Base-by-base conservation (phyloP, 2,329 filamentous ascomycete genomes). In the Xylaria multiplex region DNA sequence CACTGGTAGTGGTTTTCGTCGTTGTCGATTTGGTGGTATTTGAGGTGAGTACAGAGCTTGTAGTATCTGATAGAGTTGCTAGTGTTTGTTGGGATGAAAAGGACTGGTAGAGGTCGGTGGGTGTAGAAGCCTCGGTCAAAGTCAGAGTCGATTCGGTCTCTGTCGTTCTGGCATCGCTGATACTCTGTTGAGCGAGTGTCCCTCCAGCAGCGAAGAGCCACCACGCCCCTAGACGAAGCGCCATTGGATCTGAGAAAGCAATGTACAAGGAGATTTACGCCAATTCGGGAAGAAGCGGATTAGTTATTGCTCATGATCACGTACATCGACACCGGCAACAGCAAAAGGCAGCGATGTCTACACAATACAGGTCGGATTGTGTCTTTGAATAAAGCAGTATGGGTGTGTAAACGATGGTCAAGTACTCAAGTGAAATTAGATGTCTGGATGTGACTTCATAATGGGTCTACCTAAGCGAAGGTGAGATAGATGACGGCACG, bases 61-160 rank as follows among this genome's bases (percentile, higher is more conserved):
- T 72, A 43, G 70, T 70, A 52, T 75, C 76, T 0, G 75, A 48
- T 7, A 73, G 65, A 3, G 73, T 70, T 5, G 69, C 74, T 54
- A 83, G 75, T 5, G 83, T 84, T 68, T 80, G 77, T 54, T 80
- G 81, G 30, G 81, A 80, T 22, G 77, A 76, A 64, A 78, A 81
- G 11, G 81, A 81, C 49, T 79, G 76, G 72, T 86, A 84, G n/a
- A 79, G 74, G 11, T 79, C 80, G 1, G 82, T 81, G 11, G 84
- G 80, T 55, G 79, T 80, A n/a, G 74, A 74, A 1, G 72, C 75
- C 59, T 79, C 74, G 30, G 65, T 74, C 27, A 70, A 53, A 6
- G 69, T 69, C 16, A 73, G 69, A 14, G 72, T 78, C 46, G 73
- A 77, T 5, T 78, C 79, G 49, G 77, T 69, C n/a, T 78, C 76